A percentile compares a stretch with the other conserved stretches of the same genome.
Conservation (phyloP, 768 basidiomycete genomes). For the Hygrocybe coccinea region DNA sequence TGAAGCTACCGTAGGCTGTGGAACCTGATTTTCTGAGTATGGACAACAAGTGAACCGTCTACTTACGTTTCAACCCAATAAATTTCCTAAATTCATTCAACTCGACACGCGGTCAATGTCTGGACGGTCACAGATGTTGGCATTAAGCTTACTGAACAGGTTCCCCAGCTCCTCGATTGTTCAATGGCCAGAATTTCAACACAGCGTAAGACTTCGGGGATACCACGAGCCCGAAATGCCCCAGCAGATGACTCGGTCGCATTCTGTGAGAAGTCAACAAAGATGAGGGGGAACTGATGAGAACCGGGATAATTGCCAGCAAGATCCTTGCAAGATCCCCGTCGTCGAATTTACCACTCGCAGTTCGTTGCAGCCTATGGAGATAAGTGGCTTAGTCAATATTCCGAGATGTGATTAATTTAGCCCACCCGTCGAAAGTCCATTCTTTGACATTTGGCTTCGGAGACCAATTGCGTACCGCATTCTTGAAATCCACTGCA, state of each 20-base stretch:
- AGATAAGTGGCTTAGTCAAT: background rate
- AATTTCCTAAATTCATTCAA: slow-evolving; percentile 72
- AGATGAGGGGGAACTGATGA: background rate
- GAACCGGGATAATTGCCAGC: background rate
- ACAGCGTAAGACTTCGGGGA: slow-evolving; percentile 57
- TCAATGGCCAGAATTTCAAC: slow-evolving; percentile 68
- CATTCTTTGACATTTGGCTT: slow-evolving; percentile 41
- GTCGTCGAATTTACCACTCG: slow-evolving; percentile 56
- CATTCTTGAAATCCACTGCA: slow-evolving; percentile 34
- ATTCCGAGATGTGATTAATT: background rate
- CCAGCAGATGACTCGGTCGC: slow-evolving; percentile 56
- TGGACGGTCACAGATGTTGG: background rate
- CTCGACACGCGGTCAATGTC: slow-evolving; percentile 24
- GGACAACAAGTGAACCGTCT: background rate
- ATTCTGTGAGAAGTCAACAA: slow-evolving; percentile 30
- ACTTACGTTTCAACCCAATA: slow-evolving; percentile 62
- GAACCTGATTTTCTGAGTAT: background rate
- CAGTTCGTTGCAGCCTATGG: slow-evolving; percentile 45
- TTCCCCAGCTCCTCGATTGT: slow-evolving; percentile 62
- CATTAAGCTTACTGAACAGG: slow-evolving; percentile 53
- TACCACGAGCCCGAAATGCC: slow-evolving; percentile 66
- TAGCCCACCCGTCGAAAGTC: slow-evolving; percentile 47
- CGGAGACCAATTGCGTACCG: slow-evolving; percentile 27
- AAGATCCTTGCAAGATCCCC: slow-evolving; percentile 58
- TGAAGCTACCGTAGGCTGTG: slow-evolving; percentile 56